Conservation (phyloP, 306 rosid genomes). For the Vigna trinervia region DNA sequence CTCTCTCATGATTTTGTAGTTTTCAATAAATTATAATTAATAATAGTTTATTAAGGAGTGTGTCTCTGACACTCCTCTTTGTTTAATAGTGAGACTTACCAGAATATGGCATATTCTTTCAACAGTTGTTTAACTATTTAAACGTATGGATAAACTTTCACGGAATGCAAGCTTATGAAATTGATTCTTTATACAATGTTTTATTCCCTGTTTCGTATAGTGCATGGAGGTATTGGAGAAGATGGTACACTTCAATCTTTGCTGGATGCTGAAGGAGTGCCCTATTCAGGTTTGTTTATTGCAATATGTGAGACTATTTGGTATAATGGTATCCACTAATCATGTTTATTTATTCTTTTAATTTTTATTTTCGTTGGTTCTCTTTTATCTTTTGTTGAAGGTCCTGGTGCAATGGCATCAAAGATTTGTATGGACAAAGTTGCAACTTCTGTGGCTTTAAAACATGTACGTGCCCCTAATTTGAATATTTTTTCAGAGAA, state of each 20-base stretch:
- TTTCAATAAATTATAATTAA: too few relatives aligned
- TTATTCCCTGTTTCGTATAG: conserved; percentile 52
- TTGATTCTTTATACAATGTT: conserved; percentile 36
- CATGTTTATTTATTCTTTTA: conserved; percentile 6
- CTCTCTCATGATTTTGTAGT: too few relatives aligned
- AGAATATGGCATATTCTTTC: conserved; percentile 19
- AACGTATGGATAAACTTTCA: conserved; percentile 14
- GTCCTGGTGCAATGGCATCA: conserved; percentile 87
- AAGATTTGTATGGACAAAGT: conserved; percentile 94
- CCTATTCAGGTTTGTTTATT: conserved; percentile 74
- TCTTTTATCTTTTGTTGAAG: conserved; percentile 53
- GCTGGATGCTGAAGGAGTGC: conserved; percentile 84
- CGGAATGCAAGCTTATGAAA: conserved; percentile 25
- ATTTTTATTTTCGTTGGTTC: conserved; percentile 9
- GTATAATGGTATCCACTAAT: conserved; percentile 30
- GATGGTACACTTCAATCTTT: conserved; percentile 93
- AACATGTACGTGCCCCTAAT: conserved; percentile 63
- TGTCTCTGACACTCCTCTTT: background rate
- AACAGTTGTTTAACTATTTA: conserved; percentile 21
- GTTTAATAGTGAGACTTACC: conserved; percentile 21
- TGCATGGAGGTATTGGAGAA: conserved; percentile 99
- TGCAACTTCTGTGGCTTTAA: conserved; percentile 80
- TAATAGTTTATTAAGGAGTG: too few relatives aligned
- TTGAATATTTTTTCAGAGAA: conserved; percentile 8
- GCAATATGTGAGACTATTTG: conserved; percentile 8